Evolutionary conservation across 1,284 basidiomycete genomes (phyloP).

Genomic region (Sporisorium sorghi): DNA sequence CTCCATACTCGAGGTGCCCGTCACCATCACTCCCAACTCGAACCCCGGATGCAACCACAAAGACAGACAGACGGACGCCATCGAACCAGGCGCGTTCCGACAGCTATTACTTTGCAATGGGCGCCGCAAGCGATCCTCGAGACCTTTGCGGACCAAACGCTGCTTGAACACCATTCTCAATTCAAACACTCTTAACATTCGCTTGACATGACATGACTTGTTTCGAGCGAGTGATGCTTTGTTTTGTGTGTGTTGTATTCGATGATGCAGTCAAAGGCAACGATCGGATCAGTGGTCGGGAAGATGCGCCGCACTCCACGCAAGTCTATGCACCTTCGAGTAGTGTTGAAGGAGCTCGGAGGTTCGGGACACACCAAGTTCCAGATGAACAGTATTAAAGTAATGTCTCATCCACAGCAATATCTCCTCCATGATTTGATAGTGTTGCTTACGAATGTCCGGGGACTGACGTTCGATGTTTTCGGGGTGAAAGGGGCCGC

Average conservation of each 20-base stretch:
- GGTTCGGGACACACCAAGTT: no score
- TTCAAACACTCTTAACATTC: no score
- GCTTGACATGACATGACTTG: no score
- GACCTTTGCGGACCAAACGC: conserved; percentile 20
- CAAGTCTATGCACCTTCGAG: background rate
- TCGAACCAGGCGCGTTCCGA: conserved; percentile 15
- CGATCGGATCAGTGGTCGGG: no score
- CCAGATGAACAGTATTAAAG: no score
- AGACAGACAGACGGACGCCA: conserved; percentile 3
- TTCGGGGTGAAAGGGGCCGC: background rate
- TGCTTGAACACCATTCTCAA: background rate
- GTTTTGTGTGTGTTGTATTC: background rate
- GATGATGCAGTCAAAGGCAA: no score
- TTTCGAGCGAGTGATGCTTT: no score
- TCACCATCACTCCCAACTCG: conserved; percentile 18
- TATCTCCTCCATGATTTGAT: background rate
- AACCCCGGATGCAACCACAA: conserved; percentile 5
- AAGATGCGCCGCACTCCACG: no score
- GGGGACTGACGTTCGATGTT: conserved; percentile 1
- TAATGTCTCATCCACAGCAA: background rate
- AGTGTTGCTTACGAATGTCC: conserved; percentile 1
- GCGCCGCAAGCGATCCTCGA: conserved; percentile 21
- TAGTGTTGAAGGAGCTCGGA: background rate
- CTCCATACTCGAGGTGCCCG: conserved; percentile 7
- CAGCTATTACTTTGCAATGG: conserved; percentile 39